Conservation (phyloP, 768 basidiomycete species). For the Tricholoma hemisulphureum region DNA sequence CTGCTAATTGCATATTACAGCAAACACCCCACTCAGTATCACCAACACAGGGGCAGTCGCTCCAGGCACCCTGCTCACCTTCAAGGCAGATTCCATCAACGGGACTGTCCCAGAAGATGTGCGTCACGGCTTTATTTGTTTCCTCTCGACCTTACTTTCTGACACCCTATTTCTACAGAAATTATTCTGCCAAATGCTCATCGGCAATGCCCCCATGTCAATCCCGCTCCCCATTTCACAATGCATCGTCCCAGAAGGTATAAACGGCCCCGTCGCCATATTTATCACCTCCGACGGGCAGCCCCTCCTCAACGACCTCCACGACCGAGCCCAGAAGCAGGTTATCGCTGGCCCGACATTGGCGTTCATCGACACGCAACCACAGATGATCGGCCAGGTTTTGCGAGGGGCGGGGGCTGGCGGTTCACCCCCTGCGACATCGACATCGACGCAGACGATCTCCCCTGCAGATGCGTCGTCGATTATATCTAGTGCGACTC, state of each 20-base stretch:
- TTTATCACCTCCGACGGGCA: constrained; percentile 64
- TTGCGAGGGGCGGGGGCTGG: constrained; percentile 33
- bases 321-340: constrained; percentile 49
- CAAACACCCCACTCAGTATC: constrained; percentile 57
- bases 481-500: constrained; percentile 18
- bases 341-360: constrained; percentile 73
- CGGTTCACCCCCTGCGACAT: not conserved
- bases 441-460: constrained; percentile 18
- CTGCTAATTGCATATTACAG: constrained; percentile 28
- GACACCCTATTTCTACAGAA: constrained; percentile 31
- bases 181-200: constrained; percentile 74
- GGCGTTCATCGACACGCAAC: constrained; percentile 60
- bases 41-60: constrained; percentile 61
- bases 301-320: constrained; percentile 62
- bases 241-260: constrained; percentile 62
- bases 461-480: constrained; percentile 22
- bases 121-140: constrained; percentile 20
- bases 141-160: not conserved
- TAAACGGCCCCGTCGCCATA: constrained; percentile 75
- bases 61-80: constrained; percentile 60
- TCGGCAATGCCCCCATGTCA: constrained; percentile 56
- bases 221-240: constrained; percentile 56
- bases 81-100: constrained; percentile 57
- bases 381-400: constrained; percentile 51
- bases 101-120: constrained; percentile 44